Evolutionary conservation across 257 asterid genomes (phyloP), one percentile per base, ranked within the genome.

Genomic region (Primulina tabacum): DNA sequence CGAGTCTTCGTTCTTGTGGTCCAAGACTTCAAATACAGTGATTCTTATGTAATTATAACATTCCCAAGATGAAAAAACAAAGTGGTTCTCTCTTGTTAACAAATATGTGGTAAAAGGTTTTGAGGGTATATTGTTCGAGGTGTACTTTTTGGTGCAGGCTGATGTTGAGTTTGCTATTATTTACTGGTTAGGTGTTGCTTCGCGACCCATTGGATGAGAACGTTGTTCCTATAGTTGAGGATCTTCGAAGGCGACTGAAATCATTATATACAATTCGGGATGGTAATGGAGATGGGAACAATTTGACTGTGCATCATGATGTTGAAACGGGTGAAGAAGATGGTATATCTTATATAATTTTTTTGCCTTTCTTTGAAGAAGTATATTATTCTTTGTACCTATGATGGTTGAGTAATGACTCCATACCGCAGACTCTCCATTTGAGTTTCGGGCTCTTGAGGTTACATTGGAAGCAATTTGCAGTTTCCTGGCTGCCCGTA

Each of bases 401-500:
- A 14, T 69, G 37, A 21, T 34, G 72, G 12, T 11, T 30, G 11
- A 61, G 47, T 61, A 14, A 35, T 32, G 65, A 28, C 24, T 67
- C 40, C 12, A 2, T 53, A 29, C 60, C 70, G 71, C 87, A 92
- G 98, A 92, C 78, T 85, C 92, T 69, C 96, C 97, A n/a, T 92
- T 92, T 74, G 97, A 92, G 73, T 90, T 92, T 60, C 81, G 85
- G 75, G 98, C 97, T 21, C 84, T 92, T 32, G 98, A 92, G 84
- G 91, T 90, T 16, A 96, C 97, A 37, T 73, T 92, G 81, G 98
- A 92, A 76, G 98, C 95, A 71, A 92, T 92, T 65, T 92, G 97
- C 74, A 92, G 95, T 81, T 87, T 70, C 70, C 92, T 87, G 75
- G 81, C 95, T 72, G 97, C 97, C 6, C 93, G 96, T 20, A 82